Evolutionary conservation across 2,329 filamentous ascomycete species (phyloP).

Genomic region (Phoma herbarum): DNA sequence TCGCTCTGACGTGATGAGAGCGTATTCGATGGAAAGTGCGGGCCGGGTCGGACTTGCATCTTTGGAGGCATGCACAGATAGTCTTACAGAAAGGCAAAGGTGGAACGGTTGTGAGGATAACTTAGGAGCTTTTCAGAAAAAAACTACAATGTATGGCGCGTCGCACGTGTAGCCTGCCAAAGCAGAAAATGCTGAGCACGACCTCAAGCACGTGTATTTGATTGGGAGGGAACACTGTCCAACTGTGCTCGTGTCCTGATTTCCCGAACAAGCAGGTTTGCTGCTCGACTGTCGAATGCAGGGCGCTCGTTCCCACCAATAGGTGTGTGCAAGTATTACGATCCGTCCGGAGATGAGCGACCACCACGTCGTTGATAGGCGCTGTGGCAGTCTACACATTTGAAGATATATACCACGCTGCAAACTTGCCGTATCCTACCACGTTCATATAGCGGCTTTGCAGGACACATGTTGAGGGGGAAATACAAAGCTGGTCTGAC

Average conservation of each 20-base stretch:
- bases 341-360: conserved; percentile 2
- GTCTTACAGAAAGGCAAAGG: background rate
- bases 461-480: too few relatives aligned
- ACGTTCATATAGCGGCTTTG: too few relatives aligned
- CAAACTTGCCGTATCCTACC: background rate
- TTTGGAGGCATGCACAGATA: background rate
- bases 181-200: background rate
- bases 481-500: background rate
- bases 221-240: conserved; percentile 20
- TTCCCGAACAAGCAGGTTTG: conserved; percentile 21
- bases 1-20: background rate
- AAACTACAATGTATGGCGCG: background rate
- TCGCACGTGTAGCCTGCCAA: background rate
- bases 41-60: background rate
- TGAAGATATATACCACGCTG: background rate
- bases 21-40: background rate
- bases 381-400: background rate
- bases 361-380: background rate
- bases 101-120: background rate
- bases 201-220: conserved; percentile 5
- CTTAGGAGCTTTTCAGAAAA: too few relatives aligned
- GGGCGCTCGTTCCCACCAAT: conserved; percentile 21
- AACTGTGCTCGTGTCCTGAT: conserved; percentile 8
- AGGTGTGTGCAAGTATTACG: background rate
- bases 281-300: conserved; percentile 19